phyloP scores from a whole-genome alignment of 1,284 basidiomycete species.

The Phaffia rhodozyma region DNA sequence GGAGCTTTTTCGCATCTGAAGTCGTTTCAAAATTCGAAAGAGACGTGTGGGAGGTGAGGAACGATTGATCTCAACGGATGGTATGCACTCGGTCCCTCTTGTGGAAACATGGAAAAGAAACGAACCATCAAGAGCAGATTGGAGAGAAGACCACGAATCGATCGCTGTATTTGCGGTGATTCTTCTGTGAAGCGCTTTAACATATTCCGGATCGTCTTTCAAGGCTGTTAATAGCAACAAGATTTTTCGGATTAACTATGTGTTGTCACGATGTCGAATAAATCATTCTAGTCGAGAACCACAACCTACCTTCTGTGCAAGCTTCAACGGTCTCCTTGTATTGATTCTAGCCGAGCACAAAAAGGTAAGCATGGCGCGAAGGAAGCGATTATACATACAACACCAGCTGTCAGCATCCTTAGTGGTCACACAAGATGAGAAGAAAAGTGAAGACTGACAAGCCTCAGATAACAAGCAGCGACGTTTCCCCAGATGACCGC shows the following conservation, averaged over 20 bases:
- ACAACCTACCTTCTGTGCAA: constrained; percentile 28
- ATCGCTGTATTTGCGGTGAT: constrained; percentile 71
- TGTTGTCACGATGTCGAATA: background rate
- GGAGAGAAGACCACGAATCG: constrained; percentile 67
- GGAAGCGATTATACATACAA: background rate
- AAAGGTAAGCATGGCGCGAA: background rate
- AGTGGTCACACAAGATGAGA: background rate
- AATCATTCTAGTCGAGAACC: background rate
- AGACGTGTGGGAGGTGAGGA: background rate
- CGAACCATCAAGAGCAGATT: constrained; percentile 70
- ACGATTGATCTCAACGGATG: constrained; percentile 6
- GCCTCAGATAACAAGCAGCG: constrained; percentile 27
- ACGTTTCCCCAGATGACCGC: constrained; percentile 33
- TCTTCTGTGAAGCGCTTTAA: constrained; percentile 78
- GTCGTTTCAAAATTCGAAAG: background rate
- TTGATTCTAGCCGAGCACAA: constrained; percentile 33
- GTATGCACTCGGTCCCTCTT: constrained; percentile 1
- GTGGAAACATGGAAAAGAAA: background rate
- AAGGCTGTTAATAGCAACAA: constrained; percentile 47
- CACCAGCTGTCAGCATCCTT: background rate
- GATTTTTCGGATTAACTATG: background rate
- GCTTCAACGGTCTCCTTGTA: constrained; percentile 38
- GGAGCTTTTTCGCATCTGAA: constrained; percentile 65
- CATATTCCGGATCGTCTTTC: constrained; percentile 65
- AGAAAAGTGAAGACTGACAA: constrained; percentile 19